These are phyloP conservation scores for Dipodascopsis tothii DNA, from an alignment of 805 yeast species.

Conservation along the genomic window DNA sequence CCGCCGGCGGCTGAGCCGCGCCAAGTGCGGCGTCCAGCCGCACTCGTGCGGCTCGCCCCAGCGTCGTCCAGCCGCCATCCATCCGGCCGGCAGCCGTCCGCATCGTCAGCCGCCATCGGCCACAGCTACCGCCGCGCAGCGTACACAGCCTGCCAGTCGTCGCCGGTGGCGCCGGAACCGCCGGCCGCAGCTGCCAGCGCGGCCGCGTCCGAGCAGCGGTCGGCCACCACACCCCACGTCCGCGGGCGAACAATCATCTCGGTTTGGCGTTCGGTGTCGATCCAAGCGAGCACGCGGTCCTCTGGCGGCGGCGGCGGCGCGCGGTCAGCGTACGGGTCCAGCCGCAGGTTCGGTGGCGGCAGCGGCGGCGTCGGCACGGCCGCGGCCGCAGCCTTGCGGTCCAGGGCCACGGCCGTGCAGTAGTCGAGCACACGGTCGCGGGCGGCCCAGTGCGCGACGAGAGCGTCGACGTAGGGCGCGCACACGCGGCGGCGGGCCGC, in stretches of 20 bases:
- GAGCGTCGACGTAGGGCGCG: neutral
- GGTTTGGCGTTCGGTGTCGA: conserved; percentile 19
- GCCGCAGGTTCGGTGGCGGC: conserved; percentile 33
- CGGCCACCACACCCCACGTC: conserved; percentile 18
- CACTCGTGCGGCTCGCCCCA: no score
- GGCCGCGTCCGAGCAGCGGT: conserved; percentile 18
- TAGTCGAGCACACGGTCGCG: conserved; percentile 23
- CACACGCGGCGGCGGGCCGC: neutral
- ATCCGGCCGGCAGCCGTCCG: no score
- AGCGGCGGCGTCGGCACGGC: conserved; percentile 32
- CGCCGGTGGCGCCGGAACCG: no score
- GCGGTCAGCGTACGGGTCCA: conserved; percentile 32
- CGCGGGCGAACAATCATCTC: conserved; percentile 24
- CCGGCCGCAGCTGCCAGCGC: neutral
- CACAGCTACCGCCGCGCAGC: no score
- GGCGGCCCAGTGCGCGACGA: conserved; percentile 21
- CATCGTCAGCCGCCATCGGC: no score
- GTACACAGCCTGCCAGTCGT: no score
- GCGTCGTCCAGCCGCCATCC: no score
- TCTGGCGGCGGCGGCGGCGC: conserved; percentile 11
- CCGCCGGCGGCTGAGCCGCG: no score
- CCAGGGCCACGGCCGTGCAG: conserved; percentile 16
- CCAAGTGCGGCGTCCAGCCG: no score
- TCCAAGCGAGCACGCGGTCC: conserved; percentile 20
- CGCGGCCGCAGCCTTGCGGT: conserved; percentile 28